Evolutionary conservation across 2,329 filamentous ascomycete species (phyloP), one percentile per base, ranked within the genome.

Genomic region (Cladorrhinum sp.): DNA sequence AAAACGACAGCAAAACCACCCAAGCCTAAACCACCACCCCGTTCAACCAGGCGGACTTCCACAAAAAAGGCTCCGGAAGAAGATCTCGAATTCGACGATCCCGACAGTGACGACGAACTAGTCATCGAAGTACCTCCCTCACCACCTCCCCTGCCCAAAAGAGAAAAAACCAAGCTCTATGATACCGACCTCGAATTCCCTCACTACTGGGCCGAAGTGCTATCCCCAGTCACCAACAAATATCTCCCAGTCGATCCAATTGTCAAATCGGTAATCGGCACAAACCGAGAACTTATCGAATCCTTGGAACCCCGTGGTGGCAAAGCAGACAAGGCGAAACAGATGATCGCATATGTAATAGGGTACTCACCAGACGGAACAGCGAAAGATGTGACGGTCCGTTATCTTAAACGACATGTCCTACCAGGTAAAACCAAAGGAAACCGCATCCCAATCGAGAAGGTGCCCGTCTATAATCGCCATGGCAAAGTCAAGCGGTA

Each of bases 351-450:
- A 51, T 99, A 99, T 70, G 84, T 96, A 2, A 80, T 98, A 20
- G 93, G 89, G 0, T 91, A 90, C 74, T 91, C 90, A 0, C 76
- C 85, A 2, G 93, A 98, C 71, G 91, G 91, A 1, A 93, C 92
- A 0, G 93, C 92, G 12, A 98, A 98, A 72, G 95, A 99, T 72
- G 90, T 99, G 16, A 99, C 95, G 0, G 87, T 95, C 10, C 85
- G 95, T 26, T 99, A 99, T 73, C 78, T 99, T 7, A 93, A 89
- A 69, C 86, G 88, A 21, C 90, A 90, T 60, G 82, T 89, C 57
- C 87, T 92, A 72, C 95, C 95, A 0, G 94, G 95, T 3, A 90
- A 92, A 67, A 96, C 94, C 0, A 98, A 96, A 71, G 92, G 93
- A 3, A 83, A 88, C 65, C 85, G 95, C 6, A 83, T 96, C 71